phyloP scores from a whole-genome alignment of 495 filamentous ascomycete genomes.

The Cercophora sp. region DNA sequence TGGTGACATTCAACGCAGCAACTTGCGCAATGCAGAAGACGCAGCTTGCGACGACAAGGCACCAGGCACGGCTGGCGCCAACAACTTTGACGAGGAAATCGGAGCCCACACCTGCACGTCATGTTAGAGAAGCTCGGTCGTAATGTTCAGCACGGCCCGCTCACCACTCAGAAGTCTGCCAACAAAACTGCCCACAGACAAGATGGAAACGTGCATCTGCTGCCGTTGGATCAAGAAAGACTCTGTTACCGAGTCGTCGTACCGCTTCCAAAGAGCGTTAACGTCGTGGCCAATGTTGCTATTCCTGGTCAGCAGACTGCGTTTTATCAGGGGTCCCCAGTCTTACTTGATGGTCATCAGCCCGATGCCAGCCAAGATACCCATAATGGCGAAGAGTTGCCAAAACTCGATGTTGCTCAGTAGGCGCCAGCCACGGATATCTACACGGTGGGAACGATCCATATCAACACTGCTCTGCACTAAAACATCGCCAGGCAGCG shows the following conservation, averaged over 20 bases:
- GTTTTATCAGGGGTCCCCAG: no score
- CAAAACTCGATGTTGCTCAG: slow-evolving; percentile 79
- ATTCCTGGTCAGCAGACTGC: slow-evolving; percentile 23
- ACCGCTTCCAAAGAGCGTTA: slow-evolving; percentile 72
- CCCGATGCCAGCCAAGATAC: slow-evolving; percentile 83
- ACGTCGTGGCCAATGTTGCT: slow-evolving; percentile 96
- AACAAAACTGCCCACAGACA: slow-evolving; percentile 79
- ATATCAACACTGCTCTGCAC: slow-evolving; percentile 54
- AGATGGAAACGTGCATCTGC: slow-evolving; percentile 87
- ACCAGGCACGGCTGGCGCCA: slow-evolving; percentile 81
- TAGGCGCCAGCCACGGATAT: slow-evolving; percentile 83
- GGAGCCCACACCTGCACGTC: slow-evolving; percentile 70
- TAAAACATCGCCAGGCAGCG: slow-evolving; percentile 43
- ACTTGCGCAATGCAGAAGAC: slow-evolving; percentile 82
- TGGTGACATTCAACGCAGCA: slow-evolving; percentile 69
- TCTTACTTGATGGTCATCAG: slow-evolving; percentile 99
- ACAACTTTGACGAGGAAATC: slow-evolving; percentile 81
- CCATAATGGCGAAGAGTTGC: slow-evolving; percentile 82
- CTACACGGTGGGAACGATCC: slow-evolving; percentile 64
- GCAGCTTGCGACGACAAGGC: slow-evolving; percentile 67
- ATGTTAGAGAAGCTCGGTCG: slow-evolving; percentile 4
- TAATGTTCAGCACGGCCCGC: slow-evolving; percentile 13
- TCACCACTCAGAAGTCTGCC: slow-evolving; percentile 74
- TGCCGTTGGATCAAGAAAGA: slow-evolving; percentile 79
- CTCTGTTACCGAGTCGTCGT: slow-evolving; percentile 66